These are phyloP conservation scores for Aschersonia sp. DNA, from an alignment of 2,329 filamentous ascomycete species.

Conservation along the genomic window DNA sequence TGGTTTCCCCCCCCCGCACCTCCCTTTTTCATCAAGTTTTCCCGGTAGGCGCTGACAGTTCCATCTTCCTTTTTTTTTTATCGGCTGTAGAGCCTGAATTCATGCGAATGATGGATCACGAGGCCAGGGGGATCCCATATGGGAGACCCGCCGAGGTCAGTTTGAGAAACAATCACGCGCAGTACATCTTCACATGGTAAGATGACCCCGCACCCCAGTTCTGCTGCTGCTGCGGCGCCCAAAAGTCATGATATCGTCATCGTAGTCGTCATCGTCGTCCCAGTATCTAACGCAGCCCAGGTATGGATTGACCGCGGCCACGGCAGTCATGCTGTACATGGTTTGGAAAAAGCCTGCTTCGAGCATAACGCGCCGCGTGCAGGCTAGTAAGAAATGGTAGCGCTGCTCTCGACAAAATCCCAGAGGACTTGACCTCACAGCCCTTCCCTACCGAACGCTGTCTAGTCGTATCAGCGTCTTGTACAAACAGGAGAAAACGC, in stretches of 20 bases:
- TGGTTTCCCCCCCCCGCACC: background rate
- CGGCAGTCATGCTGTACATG: constrained; percentile 93
- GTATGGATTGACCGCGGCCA: constrained; percentile 76
- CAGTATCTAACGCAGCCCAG: constrained; percentile 25
- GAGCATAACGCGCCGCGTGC: constrained; percentile 56
- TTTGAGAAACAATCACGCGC: constrained; percentile 87
- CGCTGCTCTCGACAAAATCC: background rate
- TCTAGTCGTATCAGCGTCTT: background rate
- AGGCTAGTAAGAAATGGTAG: constrained; percentile 63
- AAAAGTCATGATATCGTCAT: background rate
- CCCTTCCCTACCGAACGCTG: no score
- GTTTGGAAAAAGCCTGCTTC: constrained; percentile 75
- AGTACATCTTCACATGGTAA: constrained; percentile 99
- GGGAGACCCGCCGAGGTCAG: constrained; percentile 81
- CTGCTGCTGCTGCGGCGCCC: background rate
- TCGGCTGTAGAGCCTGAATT: constrained; percentile 56
- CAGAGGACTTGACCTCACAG: background rate
- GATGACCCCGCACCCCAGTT: constrained; percentile 11
- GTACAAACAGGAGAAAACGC: background rate
- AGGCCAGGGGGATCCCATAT: constrained; percentile 74
- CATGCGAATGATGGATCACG: constrained; percentile 59
- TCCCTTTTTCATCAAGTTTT: background rate
- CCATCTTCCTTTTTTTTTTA: background rate
- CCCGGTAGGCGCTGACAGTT: background rate
- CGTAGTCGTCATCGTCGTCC: background rate